Evolutionary conservation across 2,329 filamentous ascomycete species (phyloP).

Genomic region (Beauveria sp.): DNA sequence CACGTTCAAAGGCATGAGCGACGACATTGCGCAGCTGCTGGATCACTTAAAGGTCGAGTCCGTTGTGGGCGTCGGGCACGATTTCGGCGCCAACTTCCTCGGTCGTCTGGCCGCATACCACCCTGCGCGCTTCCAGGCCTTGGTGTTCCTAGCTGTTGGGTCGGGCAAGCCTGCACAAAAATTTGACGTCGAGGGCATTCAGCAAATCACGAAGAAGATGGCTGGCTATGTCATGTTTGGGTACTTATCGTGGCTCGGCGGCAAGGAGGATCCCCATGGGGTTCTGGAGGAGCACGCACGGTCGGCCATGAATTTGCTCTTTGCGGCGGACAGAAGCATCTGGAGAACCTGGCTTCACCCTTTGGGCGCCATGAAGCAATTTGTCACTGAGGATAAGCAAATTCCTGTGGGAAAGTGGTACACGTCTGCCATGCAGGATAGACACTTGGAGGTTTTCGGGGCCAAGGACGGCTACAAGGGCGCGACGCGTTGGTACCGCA

Average conservation of each 20-base stretch:
- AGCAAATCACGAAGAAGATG: conserved; percentile 22
- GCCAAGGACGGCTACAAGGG: conserved; percentile 22
- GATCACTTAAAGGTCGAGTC: conserved; percentile 20
- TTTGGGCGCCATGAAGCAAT: conserved; percentile 20
- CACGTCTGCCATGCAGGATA: conserved; percentile 14
- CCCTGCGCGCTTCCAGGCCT: conserved; percentile 14
- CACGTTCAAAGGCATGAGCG: conserved; percentile 22
- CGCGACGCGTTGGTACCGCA: conserved; percentile 23
- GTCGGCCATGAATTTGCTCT: conserved; percentile 22
- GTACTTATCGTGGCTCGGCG: conserved; percentile 24
- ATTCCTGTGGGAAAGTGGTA: conserved; percentile 22
- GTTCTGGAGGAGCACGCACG: conserved; percentile 19
- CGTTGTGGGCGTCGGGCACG: conserved; percentile 36
- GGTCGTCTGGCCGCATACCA: conserved; percentile 22
- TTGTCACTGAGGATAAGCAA: conserved; percentile 17
- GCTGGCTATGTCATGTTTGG: conserved; percentile 24
- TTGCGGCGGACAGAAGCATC: conserved; percentile 17
- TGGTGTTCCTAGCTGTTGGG: conserved; percentile 25
- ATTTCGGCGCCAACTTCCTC: conserved; percentile 26
- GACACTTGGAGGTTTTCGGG: conserved; percentile 19
- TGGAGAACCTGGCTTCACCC: conserved; percentile 24
- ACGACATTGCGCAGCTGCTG: conserved; percentile 27
- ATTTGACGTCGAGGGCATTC: conserved; percentile 25
- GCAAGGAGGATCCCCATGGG: conserved; percentile 10
- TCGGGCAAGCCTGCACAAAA: conserved; percentile 20